phyloP scores from a whole-genome alignment of 2,329 filamentous ascomycete genomes.

The Nakataea oryzae region DNA sequence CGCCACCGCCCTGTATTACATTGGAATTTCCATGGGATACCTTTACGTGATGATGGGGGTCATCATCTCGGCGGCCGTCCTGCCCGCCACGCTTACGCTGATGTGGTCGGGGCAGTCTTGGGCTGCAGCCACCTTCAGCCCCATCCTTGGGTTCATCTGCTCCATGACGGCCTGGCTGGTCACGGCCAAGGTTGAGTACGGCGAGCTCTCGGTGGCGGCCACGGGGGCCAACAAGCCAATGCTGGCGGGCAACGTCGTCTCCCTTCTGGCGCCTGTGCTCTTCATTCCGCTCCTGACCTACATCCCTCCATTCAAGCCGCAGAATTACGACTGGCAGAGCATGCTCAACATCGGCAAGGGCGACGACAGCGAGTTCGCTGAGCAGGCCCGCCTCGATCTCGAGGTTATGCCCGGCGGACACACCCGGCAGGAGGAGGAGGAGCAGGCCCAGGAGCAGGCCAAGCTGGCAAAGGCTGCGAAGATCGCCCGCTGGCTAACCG shows the following conservation, averaged over 20 bases:
- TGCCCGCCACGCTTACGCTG: constrained; percentile 71
- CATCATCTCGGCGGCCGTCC: constrained; percentile 75
- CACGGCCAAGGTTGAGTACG: constrained; percentile 59
- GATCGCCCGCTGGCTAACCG: neutral
- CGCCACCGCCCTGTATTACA: constrained; percentile 63
- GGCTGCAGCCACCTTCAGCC: constrained; percentile 59
- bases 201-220: constrained; percentile 57
- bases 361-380: constrained; percentile 65
- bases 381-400: neutral
- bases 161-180: constrained; percentile 70
- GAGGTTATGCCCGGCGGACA: neutral
- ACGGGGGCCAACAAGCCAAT: constrained; percentile 79
- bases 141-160: constrained; percentile 57
- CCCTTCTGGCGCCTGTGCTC: constrained; percentile 65
- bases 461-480: neutral
- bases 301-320: constrained; percentile 39
- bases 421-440: constrained; percentile 6
- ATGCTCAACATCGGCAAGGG: constrained; percentile 72
- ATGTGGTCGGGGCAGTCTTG: constrained; percentile 74
- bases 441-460: neutral
- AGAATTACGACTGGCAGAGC: constrained; percentile 77
- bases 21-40: constrained; percentile 77
- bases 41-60: constrained; percentile 57
- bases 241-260: constrained; percentile 77
- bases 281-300: constrained; percentile 68